Evolutionary conservation across 306 rosid species (phyloP).

Genomic region (Comarum palustre): DNA sequence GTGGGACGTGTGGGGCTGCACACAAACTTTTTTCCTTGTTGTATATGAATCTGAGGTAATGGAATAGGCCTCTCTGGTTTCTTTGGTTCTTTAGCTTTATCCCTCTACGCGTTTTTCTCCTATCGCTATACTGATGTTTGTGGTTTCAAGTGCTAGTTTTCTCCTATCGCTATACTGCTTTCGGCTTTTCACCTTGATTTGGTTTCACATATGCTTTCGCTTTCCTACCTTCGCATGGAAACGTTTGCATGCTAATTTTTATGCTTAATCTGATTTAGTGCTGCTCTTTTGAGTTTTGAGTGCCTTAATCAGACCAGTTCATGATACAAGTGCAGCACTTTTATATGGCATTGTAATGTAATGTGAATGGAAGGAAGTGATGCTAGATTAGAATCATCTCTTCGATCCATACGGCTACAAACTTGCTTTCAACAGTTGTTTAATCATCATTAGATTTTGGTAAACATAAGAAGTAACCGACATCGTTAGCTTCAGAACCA

Average conservation of each 20-base stretch:
- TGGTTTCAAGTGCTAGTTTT: constrained; percentile 10
- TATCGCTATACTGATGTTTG: not conserved
- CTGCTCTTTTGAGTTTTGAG: not conserved
- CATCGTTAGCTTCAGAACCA: not conserved
- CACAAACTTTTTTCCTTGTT: constrained; percentile 11
- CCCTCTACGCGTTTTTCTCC: constrained; percentile 30
- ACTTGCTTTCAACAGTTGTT: not conserved
- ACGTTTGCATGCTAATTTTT: constrained; percentile 10
- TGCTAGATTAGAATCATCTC: not conserved
- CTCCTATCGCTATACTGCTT: constrained; percentile 10
- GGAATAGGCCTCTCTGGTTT: constrained; percentile 20
- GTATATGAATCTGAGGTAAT: not conserved
- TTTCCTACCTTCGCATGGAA: constrained; percentile 17
- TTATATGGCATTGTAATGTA: not conserved
- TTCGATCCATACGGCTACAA: not conserved
- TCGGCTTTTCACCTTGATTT: constrained; percentile 17
- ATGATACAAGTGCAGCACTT: not conserved
- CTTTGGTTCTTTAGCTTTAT: constrained; percentile 35
- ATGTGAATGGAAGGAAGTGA: not conserved
- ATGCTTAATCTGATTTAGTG: not conserved
- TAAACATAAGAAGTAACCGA: not conserved
- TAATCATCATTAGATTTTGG: not conserved
- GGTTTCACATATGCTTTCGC: constrained; percentile 41
- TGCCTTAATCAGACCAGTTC: not conserved
- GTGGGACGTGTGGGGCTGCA: constrained; percentile 32